These are phyloP conservation scores for Aciculosporium take DNA, from an alignment of 2,329 filamentous ascomycete genomes.

Conservation along the genomic window DNA sequence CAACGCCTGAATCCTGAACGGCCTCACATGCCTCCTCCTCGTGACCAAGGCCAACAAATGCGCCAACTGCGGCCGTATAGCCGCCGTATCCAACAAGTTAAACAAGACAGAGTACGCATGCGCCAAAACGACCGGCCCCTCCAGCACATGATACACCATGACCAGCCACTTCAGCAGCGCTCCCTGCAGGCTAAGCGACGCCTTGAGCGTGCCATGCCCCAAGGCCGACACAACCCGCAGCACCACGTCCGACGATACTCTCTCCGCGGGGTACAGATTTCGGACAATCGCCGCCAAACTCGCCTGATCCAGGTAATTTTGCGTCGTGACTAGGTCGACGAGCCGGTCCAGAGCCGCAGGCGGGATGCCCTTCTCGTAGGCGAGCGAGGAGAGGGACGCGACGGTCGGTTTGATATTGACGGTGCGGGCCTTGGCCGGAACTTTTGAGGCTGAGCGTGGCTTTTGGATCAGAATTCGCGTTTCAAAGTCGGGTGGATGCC, in stretches of 20 bases:
- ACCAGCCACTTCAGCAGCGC: conserved; percentile 66
- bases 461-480: background rate
- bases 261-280: conserved; percentile 59
- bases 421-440: conserved; percentile 51
- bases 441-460: conserved; percentile 34
- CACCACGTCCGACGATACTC: conserved; percentile 45
- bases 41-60: conserved; percentile 70
- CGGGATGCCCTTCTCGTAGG: conserved; percentile 55
- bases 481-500: background rate
- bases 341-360: conserved; percentile 45
- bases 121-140: conserved; percentile 47
- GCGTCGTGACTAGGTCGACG: conserved; percentile 50
- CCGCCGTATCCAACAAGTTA: conserved; percentile 67
- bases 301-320: conserved; percentile 61
- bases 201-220: conserved; percentile 65
- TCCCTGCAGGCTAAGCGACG: conserved; percentile 55
- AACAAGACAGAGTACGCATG: conserved; percentile 66
- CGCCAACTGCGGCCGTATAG: conserved; percentile 53
- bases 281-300: conserved; percentile 55
- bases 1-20: conserved; percentile 69
- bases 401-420: conserved; percentile 48
- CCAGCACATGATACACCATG: conserved; percentile 57
- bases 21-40: conserved; percentile 66
- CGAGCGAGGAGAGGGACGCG: conserved; percentile 45
- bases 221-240: conserved; percentile 56